Base-by-base conservation (phyloP, 495 filamentous ascomycete genomes). In the Collariella sp. region DNA sequence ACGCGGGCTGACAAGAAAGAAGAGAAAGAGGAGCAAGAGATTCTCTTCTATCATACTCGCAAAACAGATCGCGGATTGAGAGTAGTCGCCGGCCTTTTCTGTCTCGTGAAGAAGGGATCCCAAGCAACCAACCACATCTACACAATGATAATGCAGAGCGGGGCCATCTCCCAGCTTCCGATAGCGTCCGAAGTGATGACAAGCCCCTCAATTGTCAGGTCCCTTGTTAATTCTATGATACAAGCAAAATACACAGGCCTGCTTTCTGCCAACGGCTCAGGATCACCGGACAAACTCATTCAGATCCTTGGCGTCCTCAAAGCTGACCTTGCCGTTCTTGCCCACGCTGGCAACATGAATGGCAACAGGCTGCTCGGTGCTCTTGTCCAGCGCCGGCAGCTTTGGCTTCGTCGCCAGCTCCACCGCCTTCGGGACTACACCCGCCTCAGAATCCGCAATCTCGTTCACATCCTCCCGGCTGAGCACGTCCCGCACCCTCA, bases 381-480 rank as follows among this genome's bases (percentile, higher is more conserved):
- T 53, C 48, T 64, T n/a, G n/a, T n/a, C 60, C 29, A 73, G 73
- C 38, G 62, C 47, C 20, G 20, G n/a, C 7, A 18, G 42, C 60
- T 72, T 67, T 24, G 72, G 69, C 62, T 62, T 67, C n/a, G 58
- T 66, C 11, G 62, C 64, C n/a, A 72, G 42, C 44, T 76, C 72
- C 4, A 83, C 66, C 15, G 76, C 72, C 19, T 68, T 59, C 22
- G 82, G 70, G 6, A 79, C 70, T 0, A 73, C 74, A 1, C 84
- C 80, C 16, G 81, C 73, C 40, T 89, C 80, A 1, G 82, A 69
- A 56, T 86, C 83, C 0, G 93, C 91, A 31, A 95, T 80, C 70
- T 96, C 93, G 54, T 90, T 89, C 50, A 95, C 79, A 50, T 97
- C 87, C 15, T 79, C 77, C 11, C 72, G 72, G 16, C 80, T 84